Percentiles rank a stretch among this genome's conserved stretches.
These are phyloP conservation scores for Carex cristatella DNA, from an alignment of 176 grass and related monocot genomes.

Conservation along the genomic window DNA sequence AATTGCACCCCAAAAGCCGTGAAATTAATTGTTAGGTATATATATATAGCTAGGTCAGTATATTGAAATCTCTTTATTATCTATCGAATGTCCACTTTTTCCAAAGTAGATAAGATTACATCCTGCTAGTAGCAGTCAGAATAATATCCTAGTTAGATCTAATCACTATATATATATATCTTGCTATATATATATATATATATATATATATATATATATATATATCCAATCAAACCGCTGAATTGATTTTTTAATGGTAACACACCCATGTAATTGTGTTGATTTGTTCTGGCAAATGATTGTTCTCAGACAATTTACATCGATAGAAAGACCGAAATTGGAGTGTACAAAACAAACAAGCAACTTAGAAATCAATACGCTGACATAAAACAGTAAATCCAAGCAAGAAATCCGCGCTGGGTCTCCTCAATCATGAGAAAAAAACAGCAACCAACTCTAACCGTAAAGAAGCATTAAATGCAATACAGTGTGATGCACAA, in stretches of 20 bases:
- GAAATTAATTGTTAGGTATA: background rate
- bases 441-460: constrained; percentile 16
- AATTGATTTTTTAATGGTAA: too few species aligned
- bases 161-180: background rate
- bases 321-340: background rate
- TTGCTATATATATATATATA: background rate
- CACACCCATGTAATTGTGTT: background rate
- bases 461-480: constrained; percentile 12
- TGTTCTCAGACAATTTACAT: background rate
- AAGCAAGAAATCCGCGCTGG: constrained; percentile 9
- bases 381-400: background rate
- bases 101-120: background rate
- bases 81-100: constrained; percentile 1
- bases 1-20: constrained; percentile 6
- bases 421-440: constrained; percentile 6
- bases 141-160: background rate
- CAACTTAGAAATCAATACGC: background rate
- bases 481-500: constrained; percentile 17
- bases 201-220: too few species aligned
- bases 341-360: constrained; percentile 14
- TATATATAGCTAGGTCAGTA: background rate
- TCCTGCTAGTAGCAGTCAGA: background rate
- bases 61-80: background rate
- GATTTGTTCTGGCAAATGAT: background rate
- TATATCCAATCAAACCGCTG: background rate